Evolutionary conservation across 2,329 filamentous ascomycete species (phyloP).

Genomic region (Hortaea werneckii): DNA sequence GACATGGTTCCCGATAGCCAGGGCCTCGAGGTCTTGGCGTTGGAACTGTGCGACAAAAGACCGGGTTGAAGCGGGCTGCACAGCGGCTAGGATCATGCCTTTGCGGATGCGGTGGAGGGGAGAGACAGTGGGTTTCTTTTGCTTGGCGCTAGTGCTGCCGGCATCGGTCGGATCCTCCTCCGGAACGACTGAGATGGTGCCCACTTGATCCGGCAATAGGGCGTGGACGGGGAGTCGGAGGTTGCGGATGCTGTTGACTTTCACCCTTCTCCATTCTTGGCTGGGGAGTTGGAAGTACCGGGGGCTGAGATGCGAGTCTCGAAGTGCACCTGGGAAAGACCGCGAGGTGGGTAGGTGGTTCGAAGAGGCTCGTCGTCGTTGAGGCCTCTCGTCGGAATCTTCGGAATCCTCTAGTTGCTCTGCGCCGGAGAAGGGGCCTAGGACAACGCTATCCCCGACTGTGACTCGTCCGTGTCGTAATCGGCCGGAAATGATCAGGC

Average conservation of each 20-base stretch:
- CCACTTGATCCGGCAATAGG: slow-evolving; percentile 72
- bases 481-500: slow-evolving; percentile 68
- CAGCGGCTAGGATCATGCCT: slow-evolving; percentile 67
- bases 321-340: slow-evolving; percentile 39
- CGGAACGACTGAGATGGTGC: slow-evolving; percentile 68
- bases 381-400: slow-evolving; percentile 24
- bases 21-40: slow-evolving; percentile 49
- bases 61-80: slow-evolving; percentile 44
- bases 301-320: slow-evolving; percentile 15
- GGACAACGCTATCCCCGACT: slow-evolving; percentile 64
- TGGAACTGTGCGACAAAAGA: slow-evolving; percentile 57
- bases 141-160: no score
- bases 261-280: slow-evolving; percentile 69
- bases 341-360: slow-evolving; percentile 31
- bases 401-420: slow-evolving; percentile 25
- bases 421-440: slow-evolving; percentile 56
- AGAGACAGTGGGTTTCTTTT: slow-evolving; percentile 4
- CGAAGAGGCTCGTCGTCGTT: slow-evolving; percentile 8
- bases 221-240: slow-evolving; percentile 71
- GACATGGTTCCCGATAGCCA: slow-evolving; percentile 59
- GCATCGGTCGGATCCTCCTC: slow-evolving; percentile 27
- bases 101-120: slow-evolving; percentile 45
- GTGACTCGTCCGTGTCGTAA: slow-evolving; percentile 68
- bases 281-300: slow-evolving; percentile 16
- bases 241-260: slow-evolving; percentile 78